Evolutionary conservation across 2,329 filamentous ascomycete species (phyloP).

Genomic region (Grosmannia huntii): DNA sequence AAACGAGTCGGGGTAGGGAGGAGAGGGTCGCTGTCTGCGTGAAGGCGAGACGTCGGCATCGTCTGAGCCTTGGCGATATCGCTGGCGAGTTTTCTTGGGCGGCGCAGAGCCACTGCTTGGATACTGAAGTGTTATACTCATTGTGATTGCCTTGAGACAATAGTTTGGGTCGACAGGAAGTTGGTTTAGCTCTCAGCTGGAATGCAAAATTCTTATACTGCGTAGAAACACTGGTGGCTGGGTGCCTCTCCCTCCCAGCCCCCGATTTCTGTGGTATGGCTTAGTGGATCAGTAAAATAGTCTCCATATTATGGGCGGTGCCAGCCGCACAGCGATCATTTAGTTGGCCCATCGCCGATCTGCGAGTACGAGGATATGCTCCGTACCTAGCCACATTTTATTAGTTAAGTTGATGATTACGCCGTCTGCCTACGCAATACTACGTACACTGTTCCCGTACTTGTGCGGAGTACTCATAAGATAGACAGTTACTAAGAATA

Average conservation of each 20-base stretch:
- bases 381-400: neutral
- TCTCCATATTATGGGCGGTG: neutral
- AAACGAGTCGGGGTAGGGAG: neutral
- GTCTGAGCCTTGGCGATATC: neutral
- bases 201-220: neutral
- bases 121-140: neutral
- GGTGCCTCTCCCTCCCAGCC: neutral
- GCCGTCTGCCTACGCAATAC: neutral
- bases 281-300: neutral
- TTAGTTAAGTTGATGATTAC: neutral
- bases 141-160: neutral
- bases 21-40: neutral
- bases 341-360: neutral
- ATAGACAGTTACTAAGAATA: too few species aligned
- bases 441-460: too few species aligned
- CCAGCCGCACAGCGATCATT: neutral
- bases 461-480: too few species aligned
- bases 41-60: neutral
- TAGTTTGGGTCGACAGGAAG: neutral
- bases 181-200: neutral
- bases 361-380: neutral
- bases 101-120: neutral
- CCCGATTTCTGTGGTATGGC: neutral
- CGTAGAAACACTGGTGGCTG: neutral
- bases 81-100: constrained; percentile 2